Conservation (phyloP, 2,329 filamentous ascomycete species). For the Pezicula neosporulosa region DNA sequence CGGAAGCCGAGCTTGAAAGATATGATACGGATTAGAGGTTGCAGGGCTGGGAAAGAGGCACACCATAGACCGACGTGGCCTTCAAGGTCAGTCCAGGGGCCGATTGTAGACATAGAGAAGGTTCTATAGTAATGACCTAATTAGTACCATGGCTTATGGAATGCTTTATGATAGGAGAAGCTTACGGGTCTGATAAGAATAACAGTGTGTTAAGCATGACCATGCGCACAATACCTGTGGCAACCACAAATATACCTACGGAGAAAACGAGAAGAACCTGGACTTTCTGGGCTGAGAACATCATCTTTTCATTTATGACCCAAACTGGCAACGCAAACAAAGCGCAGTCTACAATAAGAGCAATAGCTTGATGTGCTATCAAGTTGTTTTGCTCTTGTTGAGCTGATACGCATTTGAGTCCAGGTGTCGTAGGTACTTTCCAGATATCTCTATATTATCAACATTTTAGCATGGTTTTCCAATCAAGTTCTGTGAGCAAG, state of each 20-base stretch:
- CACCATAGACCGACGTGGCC: conserved; percentile 40
- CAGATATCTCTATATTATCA: background rate
- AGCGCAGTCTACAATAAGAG: conserved; percentile 31
- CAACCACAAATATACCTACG: conserved; percentile 33
- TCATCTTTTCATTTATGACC: conserved; percentile 34
- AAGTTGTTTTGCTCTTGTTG: conserved; percentile 28
- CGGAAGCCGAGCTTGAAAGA: conserved; percentile 9
- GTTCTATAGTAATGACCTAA: too few relatives aligned
- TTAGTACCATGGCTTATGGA: too few relatives aligned
- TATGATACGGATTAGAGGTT: conserved; percentile 31
- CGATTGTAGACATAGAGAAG: conserved; percentile 4
- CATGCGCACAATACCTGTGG: conserved; percentile 36
- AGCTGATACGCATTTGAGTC: conserved; percentile 23
- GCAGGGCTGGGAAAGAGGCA: conserved; percentile 36
- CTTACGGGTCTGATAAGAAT: background rate
- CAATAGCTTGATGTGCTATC: conserved; percentile 28
- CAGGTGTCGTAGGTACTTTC: conserved; percentile 3
- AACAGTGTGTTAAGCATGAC: conserved; percentile 3
- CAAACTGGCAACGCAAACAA: conserved; percentile 34
- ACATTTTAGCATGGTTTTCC: too few relatives aligned
- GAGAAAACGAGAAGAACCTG: conserved; percentile 34
- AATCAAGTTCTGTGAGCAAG: too few relatives aligned
- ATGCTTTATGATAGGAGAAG: too few relatives aligned
- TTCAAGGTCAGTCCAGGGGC: conserved; percentile 27
- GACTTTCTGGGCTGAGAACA: conserved; percentile 28